phyloP scores from a whole-genome alignment of 2,329 filamentous ascomycete species.

The Hypomyces rosellus region DNA sequence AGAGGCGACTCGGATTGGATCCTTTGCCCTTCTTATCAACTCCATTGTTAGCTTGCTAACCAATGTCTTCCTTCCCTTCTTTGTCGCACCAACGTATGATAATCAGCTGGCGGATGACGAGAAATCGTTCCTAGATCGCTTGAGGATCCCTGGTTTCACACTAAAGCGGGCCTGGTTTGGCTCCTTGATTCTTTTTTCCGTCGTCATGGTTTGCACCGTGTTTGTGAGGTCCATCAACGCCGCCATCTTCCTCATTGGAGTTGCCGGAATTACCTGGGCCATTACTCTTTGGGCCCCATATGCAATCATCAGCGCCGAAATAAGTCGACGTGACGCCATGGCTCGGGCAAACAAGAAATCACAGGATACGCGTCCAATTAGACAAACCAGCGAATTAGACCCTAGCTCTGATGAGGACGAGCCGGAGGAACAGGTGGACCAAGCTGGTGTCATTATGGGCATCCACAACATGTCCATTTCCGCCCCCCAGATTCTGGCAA shows the following conservation, averaged over 20 bases:
- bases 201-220: slow-evolving; percentile 77
- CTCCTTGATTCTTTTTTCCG: slow-evolving; percentile 76
- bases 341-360: slow-evolving; percentile 32
- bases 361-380: not conserved
- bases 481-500: slow-evolving; percentile 85
- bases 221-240: slow-evolving; percentile 64
- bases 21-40: slow-evolving; percentile 83
- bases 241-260: slow-evolving; percentile 70
- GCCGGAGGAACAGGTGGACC: slow-evolving; percentile 58
- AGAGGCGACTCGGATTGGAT: slow-evolving; percentile 76
- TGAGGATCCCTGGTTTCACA: slow-evolving; percentile 77
- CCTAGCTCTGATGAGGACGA: slow-evolving; percentile 26
- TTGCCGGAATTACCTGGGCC: slow-evolving; percentile 88
- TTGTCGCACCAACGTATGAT: slow-evolving; percentile 76
- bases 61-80: slow-evolving; percentile 77
- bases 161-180: slow-evolving; percentile 83
- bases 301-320: slow-evolving; percentile 89
- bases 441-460: slow-evolving; percentile 84
- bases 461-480: slow-evolving; percentile 96
- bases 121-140: slow-evolving; percentile 45
- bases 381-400: not conserved
- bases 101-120: slow-evolving; percentile 28
- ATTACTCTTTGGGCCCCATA: slow-evolving; percentile 92
- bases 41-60: slow-evolving; percentile 76
- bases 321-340: slow-evolving; percentile 69